A percentile compares a stretch with the other conserved stretches of the same genome.
Evolutionary conservation across 2,329 filamentous ascomycete species (phyloP).

Genomic region (Penicillium paneum): DNA sequence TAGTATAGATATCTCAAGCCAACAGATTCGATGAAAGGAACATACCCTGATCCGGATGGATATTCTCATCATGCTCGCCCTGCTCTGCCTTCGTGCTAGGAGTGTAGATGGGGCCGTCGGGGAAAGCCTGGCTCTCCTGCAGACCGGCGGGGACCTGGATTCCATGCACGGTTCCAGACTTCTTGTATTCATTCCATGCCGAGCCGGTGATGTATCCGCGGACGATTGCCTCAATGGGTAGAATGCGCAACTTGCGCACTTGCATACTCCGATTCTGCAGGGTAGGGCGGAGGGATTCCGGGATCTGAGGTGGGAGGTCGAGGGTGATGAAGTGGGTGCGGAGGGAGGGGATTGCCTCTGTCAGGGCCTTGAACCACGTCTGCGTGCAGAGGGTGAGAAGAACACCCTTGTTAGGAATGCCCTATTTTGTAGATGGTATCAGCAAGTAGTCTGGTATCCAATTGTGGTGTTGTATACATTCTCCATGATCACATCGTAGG

Average conservation of each 20-base stretch:
- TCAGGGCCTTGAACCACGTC: constrained; percentile 66
- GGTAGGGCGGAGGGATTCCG: constrained; percentile 48
- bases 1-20: not conserved
- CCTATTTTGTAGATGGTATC: constrained; percentile 43
- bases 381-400: constrained; percentile 65
- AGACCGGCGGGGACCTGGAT: constrained; percentile 66
- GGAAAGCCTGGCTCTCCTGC: constrained; percentile 66
- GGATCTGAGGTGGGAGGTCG: constrained; percentile 52
- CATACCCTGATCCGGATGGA: constrained; percentile 64
- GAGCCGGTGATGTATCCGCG: constrained; percentile 85
- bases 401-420: constrained; percentile 64
- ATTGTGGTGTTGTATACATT: constrained; percentile 55
- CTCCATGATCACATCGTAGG: constrained; percentile 86
- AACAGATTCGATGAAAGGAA: constrained; percentile 1
- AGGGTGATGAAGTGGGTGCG: constrained; percentile 63
- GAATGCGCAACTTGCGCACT: constrained; percentile 68
- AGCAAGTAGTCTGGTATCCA: constrained; percentile 14
- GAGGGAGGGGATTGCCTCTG: constrained; percentile 54
- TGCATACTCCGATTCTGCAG: constrained; percentile 70
- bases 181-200: constrained; percentile 75
- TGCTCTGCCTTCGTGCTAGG: constrained; percentile 81
- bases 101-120: constrained; percentile 67
- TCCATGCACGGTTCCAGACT: constrained; percentile 74
- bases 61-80: constrained; percentile 82
- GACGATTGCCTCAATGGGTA: constrained; percentile 81